A percentile compares a stretch with the other conserved stretches of the same genome.
Conservation (phyloP, 176 grass and related monocot species). For the Puya raimondii region DNA sequence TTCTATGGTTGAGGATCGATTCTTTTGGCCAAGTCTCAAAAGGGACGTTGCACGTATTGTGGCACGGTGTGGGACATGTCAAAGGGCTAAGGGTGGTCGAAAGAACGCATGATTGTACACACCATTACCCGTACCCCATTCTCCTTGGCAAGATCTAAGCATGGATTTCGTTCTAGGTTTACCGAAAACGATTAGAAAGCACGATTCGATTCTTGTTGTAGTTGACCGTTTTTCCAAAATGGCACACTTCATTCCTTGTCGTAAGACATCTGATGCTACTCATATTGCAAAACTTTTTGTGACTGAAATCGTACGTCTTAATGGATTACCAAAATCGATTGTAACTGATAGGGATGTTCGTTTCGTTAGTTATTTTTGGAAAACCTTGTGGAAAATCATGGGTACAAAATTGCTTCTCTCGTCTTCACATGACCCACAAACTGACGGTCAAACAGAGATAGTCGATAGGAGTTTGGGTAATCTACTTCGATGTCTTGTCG, state of each 20-base stretch:
- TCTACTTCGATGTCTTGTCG: not conserved
- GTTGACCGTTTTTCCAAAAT: not conserved
- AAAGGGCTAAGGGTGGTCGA: not conserved
- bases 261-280: not conserved
- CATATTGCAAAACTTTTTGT: not conserved
- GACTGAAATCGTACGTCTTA: not conserved
- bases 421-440: no score
- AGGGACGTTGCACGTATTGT: not conserved
- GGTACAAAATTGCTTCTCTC: no score
- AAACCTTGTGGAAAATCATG: no score
- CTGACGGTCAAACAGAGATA: not conserved
- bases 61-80: not conserved
- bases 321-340: not conserved
- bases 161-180: not conserved
- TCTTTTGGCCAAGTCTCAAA: not conserved
- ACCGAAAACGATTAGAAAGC: not conserved
- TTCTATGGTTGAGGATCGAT: not conserved
- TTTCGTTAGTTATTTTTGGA: no score
- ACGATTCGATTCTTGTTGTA: not conserved
- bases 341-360: no score
- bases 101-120: not conserved
- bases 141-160: conserved; percentile 5
- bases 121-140: not conserved
- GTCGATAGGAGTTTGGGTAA: not conserved
- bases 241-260: not conserved